phyloP scores from a whole-genome alignment of 2,329 filamentous ascomycete species.

The Fusarium longipes region DNA sequence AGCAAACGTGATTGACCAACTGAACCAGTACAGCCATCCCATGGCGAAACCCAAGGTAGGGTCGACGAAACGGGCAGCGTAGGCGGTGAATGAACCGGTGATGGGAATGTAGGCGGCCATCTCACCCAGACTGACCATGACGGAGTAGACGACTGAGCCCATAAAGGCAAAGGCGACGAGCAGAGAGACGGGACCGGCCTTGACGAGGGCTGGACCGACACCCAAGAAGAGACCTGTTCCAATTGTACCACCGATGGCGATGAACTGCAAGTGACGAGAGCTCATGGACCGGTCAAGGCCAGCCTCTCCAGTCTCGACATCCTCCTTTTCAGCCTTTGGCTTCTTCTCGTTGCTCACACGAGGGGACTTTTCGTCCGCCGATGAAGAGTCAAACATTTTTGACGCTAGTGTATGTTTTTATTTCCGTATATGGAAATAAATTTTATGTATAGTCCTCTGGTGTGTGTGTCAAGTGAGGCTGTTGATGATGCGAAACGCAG shows the following conservation, averaged over 20 bases:
- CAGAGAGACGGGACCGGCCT: conserved; percentile 72
- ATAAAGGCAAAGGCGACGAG: conserved; percentile 77
- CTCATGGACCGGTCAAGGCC: conserved; percentile 54
- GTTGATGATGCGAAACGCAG: not conserved
- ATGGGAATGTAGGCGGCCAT: conserved; percentile 84
- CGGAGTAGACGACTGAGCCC: conserved; percentile 77
- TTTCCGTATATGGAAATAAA: not conserved
- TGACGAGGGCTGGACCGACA: conserved; percentile 70
- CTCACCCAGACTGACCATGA: conserved; percentile 77
- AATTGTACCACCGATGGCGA: conserved; percentile 70
- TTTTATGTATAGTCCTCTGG: not conserved
- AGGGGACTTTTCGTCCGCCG: conserved; percentile 47
- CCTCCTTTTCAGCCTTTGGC: conserved; percentile 37
- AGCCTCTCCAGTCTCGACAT: conserved; percentile 53
- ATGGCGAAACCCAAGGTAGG: conserved; percentile 79
- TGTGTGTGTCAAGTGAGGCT: conserved; percentile 1
- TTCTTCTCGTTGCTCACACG: conserved; percentile 47
- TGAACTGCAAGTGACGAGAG: conserved; percentile 61
- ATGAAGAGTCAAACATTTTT: conserved; percentile 41
- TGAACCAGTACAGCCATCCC: conserved; percentile 88
- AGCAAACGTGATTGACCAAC: conserved; percentile 78
- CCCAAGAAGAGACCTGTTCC: conserved; percentile 80
- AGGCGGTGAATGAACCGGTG: conserved; percentile 79
- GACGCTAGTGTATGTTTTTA: not conserved
- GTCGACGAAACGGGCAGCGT: conserved; percentile 79